A percentile compares a stretch with the other conserved stretches of the same genome.
Evolutionary conservation across 345 rosid species (phyloP).

Genomic region (Rhodamnia argentea): DNA sequence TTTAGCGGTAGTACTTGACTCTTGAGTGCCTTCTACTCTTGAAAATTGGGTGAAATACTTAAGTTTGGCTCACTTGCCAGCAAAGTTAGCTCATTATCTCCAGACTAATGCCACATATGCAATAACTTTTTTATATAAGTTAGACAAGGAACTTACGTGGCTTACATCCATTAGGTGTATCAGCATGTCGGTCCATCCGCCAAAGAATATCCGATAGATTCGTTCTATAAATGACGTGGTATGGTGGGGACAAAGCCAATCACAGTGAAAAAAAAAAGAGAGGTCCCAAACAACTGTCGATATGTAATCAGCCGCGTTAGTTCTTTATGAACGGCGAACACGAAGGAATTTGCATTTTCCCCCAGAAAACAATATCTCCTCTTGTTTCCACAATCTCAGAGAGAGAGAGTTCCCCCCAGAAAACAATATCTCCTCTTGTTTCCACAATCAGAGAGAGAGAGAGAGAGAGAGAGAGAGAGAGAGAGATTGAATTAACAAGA

Average conservation of each 20-base stretch:
- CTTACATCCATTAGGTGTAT: not conserved
- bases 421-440: not conserved
- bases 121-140: not conserved
- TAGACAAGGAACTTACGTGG: not conserved
- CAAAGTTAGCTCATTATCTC: slow-evolving; percentile 15
- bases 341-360: not conserved
- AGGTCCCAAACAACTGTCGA: not conserved
- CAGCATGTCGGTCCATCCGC: not conserved
- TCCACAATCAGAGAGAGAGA: not conserved
- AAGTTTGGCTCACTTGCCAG: slow-evolving; percentile 20
- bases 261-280: not conserved
- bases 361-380: not conserved
- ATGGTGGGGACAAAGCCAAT: not conserved
- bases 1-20: not conserved
- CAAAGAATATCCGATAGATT: not conserved
- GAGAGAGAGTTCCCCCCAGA: not conserved
- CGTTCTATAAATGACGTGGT: not conserved
- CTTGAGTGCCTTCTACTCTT: slow-evolving; percentile 5
- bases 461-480: not conserved
- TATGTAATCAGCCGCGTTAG: not conserved
- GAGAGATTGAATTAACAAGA: not conserved
- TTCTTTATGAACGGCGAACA: not conserved
- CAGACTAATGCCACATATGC: not conserved
- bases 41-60: not conserved
- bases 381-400: not conserved